These are phyloP conservation scores for Ceratobasidium sp. DNA, from an alignment of 1,284 basidiomycete genomes.

Conservation along the genomic window DNA sequence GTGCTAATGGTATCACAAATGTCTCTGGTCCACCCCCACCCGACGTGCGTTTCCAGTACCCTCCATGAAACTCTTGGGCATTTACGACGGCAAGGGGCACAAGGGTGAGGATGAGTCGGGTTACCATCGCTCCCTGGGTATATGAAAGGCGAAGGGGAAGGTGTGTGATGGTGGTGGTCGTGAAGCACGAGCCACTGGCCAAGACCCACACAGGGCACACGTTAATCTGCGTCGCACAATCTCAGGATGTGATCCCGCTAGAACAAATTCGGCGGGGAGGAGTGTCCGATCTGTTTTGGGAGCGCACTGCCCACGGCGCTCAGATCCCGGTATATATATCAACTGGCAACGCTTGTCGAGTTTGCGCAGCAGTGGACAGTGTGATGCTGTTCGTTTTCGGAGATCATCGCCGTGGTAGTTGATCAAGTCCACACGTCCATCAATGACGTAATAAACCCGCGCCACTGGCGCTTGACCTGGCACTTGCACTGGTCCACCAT, in stretches of 20 bases:
- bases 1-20: slow-evolving; percentile 22
- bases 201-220: background rate
- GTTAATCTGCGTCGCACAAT: background rate
- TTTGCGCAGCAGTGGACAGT: background rate
- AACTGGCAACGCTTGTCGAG: background rate
- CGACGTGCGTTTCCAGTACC: slow-evolving; percentile 25
- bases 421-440: background rate
- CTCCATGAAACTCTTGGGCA: slow-evolving; percentile 16
- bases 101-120: background rate
- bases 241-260: background rate
- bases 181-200: background rate
- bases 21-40: background rate
- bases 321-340: background rate
- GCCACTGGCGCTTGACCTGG: background rate
- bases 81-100: background rate
- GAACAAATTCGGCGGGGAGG: background rate
- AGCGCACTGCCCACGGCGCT: slow-evolving; percentile 1
- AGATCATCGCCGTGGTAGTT: background rate
- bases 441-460: slow-evolving; percentile 6
- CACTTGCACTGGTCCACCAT: slow-evolving; percentile 3
- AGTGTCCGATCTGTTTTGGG: background rate
- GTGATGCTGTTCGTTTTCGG: background rate
- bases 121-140: slow-evolving; percentile 1
- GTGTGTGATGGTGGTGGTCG: slow-evolving; percentile 20
- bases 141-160: background rate